Evolutionary conservation across 371 early-diverging fungal species (phyloP), one percentile per base, ranked within the genome.

Genomic region (Sporodiniella umbellata): DNA sequence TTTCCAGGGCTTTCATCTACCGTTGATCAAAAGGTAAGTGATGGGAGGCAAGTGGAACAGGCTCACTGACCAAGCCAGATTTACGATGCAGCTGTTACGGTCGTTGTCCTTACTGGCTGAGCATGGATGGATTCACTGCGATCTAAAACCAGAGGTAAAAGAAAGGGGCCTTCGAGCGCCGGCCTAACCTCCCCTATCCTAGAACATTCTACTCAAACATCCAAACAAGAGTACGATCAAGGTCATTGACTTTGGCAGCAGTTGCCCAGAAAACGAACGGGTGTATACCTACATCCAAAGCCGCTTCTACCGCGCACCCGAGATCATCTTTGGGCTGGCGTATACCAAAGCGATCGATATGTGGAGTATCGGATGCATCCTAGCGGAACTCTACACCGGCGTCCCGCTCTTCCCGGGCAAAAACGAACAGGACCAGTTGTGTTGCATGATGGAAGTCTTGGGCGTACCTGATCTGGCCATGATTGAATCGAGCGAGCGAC

Each of bases 291-390:
- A 98, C 67, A 96, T 98, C 52, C 99, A 99, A 72, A 86, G 88
- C 56, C 87, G 99, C 43, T 99, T 96, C 75, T 99, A 99, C 64
- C 85, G 99, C 18, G 90, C 94, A 11, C 98, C 99, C 8, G 99
- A 99, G 65, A 96, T 99, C 22, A 59, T 50, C 31, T 8, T 53
- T 54, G 71, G 72, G 1, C 72, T 88, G 61, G 72, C 80, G 3
- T 99, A 99, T 66, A 86, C 81, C 52, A 91, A 82, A 62, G 84
- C 93, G 4, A 95, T 99, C 54, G 99, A 99, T 71, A 95, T 99
- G 86, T 99, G 99, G 99, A 90, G 91, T 52, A 70, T 99, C 31
- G 99, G 99, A 3, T 99, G 99, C 66, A 99, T 99, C 38, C 80
- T 99, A 8, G 95, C 90, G 7, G 99, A 99, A 65, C 80, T 99